A percentile compares a stretch with the other conserved stretches of the same genome.
These are phyloP conservation scores for Clathrospora elynae DNA, from an alignment of 2,329 filamentous ascomycete species.

Conservation along the genomic window DNA sequence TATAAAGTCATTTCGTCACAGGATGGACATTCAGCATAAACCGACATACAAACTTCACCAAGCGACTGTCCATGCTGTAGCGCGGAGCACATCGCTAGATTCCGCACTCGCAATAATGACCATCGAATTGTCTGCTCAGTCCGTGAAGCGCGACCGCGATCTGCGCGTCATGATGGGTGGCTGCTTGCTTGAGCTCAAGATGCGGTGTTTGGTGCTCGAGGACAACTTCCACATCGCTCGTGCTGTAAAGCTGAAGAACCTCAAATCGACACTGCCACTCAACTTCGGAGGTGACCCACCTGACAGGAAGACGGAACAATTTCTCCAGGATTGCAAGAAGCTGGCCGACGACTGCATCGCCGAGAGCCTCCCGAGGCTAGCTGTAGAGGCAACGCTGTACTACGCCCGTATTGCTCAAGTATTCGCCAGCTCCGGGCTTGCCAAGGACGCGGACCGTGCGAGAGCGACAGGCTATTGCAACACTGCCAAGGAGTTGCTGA, in stretches of 20 bases:
- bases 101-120: conserved; percentile 22
- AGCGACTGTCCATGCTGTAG: conserved; percentile 36
- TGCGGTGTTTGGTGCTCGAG: conserved; percentile 34
- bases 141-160: conserved; percentile 31
- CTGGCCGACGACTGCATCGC: conserved; percentile 38
- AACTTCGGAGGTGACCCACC: conserved; percentile 22
- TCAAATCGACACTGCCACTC: not conserved
- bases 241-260: not conserved
- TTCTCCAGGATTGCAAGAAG: conserved; percentile 34
- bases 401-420: conserved; percentile 40
- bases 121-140: conserved; percentile 17
- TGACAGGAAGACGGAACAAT: conserved; percentile 11
- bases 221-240: conserved; percentile 37
- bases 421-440: conserved; percentile 25
- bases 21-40: conserved; percentile 40
- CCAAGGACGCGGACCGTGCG: conserved; percentile 6
- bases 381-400: conserved; percentile 45
- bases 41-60: conserved; percentile 49
- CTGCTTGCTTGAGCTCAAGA: conserved; percentile 35
- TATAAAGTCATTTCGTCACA: conserved; percentile 26
- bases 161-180: conserved; percentile 39
- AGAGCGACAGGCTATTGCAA: conserved; percentile 20
- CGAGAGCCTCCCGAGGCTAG: conserved; percentile 47
- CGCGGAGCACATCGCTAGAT: conserved; percentile 21
- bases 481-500: conserved; percentile 34